Evolutionary conservation across 2,329 filamentous ascomycete species (phyloP), one percentile per base, ranked within the genome.

Genomic region (Pseudohalonectria lignicola): DNA sequence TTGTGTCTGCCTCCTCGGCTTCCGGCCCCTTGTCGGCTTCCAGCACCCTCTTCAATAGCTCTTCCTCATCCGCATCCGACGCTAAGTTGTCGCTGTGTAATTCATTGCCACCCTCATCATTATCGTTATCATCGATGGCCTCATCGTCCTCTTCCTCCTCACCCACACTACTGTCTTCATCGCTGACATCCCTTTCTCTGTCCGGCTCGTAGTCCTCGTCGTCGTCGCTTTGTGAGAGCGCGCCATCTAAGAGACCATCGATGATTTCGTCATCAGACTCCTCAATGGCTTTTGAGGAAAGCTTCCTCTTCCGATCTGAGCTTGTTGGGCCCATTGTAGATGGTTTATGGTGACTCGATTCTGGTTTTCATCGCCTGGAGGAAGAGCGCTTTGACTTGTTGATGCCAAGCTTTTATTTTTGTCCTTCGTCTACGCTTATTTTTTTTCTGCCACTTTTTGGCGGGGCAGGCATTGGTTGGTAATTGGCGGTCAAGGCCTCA

Each of bases 301-400:
- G 72, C 59, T 83, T 84, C 47, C 80, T 74, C 65, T 84, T 84
- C 55, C 73, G 68, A 23, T 61, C 65, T 33, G 56, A 50, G 41
- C 62, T 58, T 46, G 54, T 55, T 32, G 60, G 51, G 43, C 52
- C 60, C 63, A 66, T 67, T 48, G 53, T 50, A 31, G 30, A 5
- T 7, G 18, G 13, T 19, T 12, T n/a, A n/a, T n/a, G n/a, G n/a
- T n/a, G n/a, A n/a, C n/a, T n/a, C n/a, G n/a, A n/a, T 33, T 5
- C 25, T 20, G 32, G 30, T 26, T 8, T 35, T 31, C 36, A 30
- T n/a, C n/a, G 26, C 20, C 33, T n/a, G 18, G 7, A 16, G 10
- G 30, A 8, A 8, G 2, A 31, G 19, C 17, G 8, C n/a, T n/a
- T n/a, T n/a, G n/a, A n/a, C n/a, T n/a, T n/a, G n/a, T 25, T 33